Conservation (phyloP, 2,329 filamentous ascomycete genomes). For the Cordyceps farinosa region DNA sequence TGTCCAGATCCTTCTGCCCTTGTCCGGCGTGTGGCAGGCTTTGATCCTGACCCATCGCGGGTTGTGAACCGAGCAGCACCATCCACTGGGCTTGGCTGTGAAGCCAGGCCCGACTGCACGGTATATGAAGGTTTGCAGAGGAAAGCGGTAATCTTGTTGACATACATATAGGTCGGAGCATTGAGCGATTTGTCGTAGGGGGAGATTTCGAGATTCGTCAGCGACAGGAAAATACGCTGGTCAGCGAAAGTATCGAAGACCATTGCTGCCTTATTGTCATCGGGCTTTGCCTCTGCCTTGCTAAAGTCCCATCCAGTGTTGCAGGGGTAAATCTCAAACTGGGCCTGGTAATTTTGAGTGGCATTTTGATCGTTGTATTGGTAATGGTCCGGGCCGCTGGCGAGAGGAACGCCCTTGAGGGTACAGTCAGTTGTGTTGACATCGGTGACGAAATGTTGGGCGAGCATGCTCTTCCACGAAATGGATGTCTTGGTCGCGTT, state of each 20-base stretch:
- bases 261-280: constrained; percentile 18
- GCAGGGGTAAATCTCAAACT: constrained; percentile 25
- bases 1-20: not conserved
- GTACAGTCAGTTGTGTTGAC: constrained; percentile 25
- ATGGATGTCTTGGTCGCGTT: constrained; percentile 22
- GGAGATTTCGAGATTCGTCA: constrained; percentile 23
- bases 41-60: not conserved
- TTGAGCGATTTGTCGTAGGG: constrained; percentile 17
- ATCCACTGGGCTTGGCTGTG: constrained; percentile 17
- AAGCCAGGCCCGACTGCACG: constrained; percentile 19
- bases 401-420: constrained; percentile 26
- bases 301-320: constrained; percentile 27
- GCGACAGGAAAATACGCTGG: constrained; percentile 23
- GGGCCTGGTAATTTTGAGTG: constrained; percentile 28
- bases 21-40: too few relatives aligned
- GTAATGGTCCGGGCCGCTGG: constrained; percentile 24
- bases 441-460: constrained; percentile 24
- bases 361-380: constrained; percentile 26
- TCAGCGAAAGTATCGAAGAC: constrained; percentile 24
- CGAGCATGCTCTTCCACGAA: constrained; percentile 25
- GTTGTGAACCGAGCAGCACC: constrained; percentile 18
- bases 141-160: constrained; percentile 22
- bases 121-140: constrained; percentile 25
- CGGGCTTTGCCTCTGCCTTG: constrained; percentile 15
- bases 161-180: constrained; percentile 20